Evolutionary conservation across 2,329 filamentous ascomycete species (phyloP).

Genomic region (Monosporascus cannonballus): DNA sequence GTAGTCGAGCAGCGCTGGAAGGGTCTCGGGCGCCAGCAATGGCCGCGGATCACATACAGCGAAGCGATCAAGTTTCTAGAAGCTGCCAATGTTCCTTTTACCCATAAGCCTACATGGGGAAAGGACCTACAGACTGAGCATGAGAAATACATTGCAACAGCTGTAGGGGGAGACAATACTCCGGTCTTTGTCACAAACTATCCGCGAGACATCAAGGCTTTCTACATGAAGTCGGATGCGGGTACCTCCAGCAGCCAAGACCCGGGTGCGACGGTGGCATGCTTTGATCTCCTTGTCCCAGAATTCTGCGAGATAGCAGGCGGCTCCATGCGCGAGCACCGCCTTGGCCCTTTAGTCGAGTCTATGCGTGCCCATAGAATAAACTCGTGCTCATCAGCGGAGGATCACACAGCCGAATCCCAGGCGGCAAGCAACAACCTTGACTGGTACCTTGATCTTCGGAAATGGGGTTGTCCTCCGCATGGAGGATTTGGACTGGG

Average conservation of each 20-base stretch:
- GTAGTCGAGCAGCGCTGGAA: slow-evolving; percentile 66
- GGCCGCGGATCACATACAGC: slow-evolving; percentile 80
- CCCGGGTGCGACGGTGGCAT: slow-evolving; percentile 61
- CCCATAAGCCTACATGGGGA: slow-evolving; percentile 63
- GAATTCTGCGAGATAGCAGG: slow-evolving; percentile 83
- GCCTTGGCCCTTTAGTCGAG: slow-evolving; percentile 57
- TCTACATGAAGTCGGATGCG: slow-evolving; percentile 60
- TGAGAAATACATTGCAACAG: slow-evolving; percentile 75
- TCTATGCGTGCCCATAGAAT: slow-evolving; percentile 68
- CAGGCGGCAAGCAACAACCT: slow-evolving; percentile 35
- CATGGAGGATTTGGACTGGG: slow-evolving; percentile 89
- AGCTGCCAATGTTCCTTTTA: slow-evolving; percentile 56
- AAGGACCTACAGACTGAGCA: slow-evolving; percentile 82
- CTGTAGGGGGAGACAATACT: slow-evolving; percentile 39
- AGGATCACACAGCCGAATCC: slow-evolving; percentile 19
- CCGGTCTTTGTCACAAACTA: slow-evolving; percentile 94
- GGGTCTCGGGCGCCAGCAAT: slow-evolving; percentile 52
- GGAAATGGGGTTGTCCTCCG: slow-evolving; percentile 84
- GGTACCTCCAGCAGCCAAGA: slow-evolving; percentile 5
- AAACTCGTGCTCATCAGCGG: slow-evolving; percentile 26
- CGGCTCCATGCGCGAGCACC: slow-evolving; percentile 83
- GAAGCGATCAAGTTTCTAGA: slow-evolving; percentile 67
- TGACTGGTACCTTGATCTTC: slow-evolving; percentile 83
- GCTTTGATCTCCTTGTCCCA: slow-evolving; percentile 84
- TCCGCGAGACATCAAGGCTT: slow-evolving; percentile 82